Evolutionary conservation across 2,329 filamentous ascomycete species (phyloP), one percentile per base, ranked within the genome.

Genomic region (Dryadomyces sulphureus): DNA sequence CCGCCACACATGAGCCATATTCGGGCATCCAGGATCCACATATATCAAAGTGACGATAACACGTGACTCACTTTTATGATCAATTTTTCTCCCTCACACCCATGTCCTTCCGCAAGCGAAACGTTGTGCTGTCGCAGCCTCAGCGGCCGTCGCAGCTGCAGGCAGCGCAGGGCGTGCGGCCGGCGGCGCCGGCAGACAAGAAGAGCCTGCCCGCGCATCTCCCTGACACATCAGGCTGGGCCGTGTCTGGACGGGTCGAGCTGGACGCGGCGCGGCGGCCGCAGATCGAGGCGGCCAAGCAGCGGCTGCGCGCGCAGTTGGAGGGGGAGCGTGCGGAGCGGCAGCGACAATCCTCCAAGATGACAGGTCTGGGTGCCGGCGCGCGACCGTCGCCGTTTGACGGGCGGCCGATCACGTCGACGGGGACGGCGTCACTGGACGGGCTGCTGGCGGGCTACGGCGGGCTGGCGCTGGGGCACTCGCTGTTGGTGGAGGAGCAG

Each of bases 331-430:
- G 32, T 6, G 38, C 35, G 22, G 12, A 36, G 32, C 40, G 46
- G 12, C 42, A 41, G 38, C 17, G 42, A 22, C 38, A 42, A 5
- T 16, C 34, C 19, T 27, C 27, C 12, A 19, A 32, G 7, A 20
- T 44, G 17, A 14, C 30, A 2, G 56, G 61, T 19, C 62, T 66
- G 35, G 55, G 64, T 2, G 60, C 64, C 0, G 74, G 73, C 19
- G 72, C 88, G 20, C 79, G 90, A 43, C 86, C 90, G 16, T 98
- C 92, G 12, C 86, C 89, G 41, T 68, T 94, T 27, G 89, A 94
- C 59, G 90, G 90, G 47, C 80, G 88, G 41, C 72, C 79, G 34
- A 94, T 86, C 7, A 96, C 84, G 2, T 98, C 92, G 0, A 96
- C 92, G 0, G 92, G 92, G 20, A 90, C 87, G 1, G 72, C 78